These are phyloP conservation scores for Colletotrichum sp. DNA, from an alignment of 2,329 filamentous ascomycete genomes.

Conservation along the genomic window DNA sequence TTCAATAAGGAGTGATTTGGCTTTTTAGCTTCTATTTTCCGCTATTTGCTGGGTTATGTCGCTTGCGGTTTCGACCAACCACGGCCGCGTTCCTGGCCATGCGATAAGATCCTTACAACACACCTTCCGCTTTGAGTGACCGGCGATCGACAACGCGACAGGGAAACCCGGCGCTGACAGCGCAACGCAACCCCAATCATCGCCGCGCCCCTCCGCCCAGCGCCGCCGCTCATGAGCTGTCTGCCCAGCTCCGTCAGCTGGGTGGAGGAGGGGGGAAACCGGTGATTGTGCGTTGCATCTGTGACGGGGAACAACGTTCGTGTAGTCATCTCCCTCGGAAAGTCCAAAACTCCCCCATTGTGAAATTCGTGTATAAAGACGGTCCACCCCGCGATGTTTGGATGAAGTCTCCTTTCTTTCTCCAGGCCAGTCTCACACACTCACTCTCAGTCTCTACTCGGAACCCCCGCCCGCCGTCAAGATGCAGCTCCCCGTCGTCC, in stretches of 20 bases:
- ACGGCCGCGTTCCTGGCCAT: slow-evolving; percentile 16
- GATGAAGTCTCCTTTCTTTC: neutral
- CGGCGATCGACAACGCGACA: neutral
- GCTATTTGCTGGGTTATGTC: neutral
- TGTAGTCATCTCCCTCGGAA: neutral
- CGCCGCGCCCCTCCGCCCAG: neutral
- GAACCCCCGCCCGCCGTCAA: neutral
- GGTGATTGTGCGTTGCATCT: neutral
- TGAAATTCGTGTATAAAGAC: neutral
- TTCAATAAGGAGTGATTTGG: neutral
- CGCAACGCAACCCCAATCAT: neutral
- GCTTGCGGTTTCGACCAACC: slow-evolving; percentile 11
- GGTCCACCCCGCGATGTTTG: neutral
- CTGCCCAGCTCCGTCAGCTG: neutral
- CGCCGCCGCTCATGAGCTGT: no score
- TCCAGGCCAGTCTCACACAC: neutral
- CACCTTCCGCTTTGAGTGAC: slow-evolving; percentile 15
- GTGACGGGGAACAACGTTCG: neutral
- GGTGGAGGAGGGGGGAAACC: neutral
- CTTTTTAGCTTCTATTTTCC: neutral
- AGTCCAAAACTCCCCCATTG: neutral
- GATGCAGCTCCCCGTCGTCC: slow-evolving; percentile 21
- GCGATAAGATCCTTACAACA: slow-evolving; percentile 14
- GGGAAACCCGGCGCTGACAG: neutral
- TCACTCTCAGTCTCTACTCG: neutral